Percentiles rank a stretch among this genome's conserved stretches.
phyloP scores from a whole-genome alignment of 345 rosid species.

The Garcia nutans region DNA sequence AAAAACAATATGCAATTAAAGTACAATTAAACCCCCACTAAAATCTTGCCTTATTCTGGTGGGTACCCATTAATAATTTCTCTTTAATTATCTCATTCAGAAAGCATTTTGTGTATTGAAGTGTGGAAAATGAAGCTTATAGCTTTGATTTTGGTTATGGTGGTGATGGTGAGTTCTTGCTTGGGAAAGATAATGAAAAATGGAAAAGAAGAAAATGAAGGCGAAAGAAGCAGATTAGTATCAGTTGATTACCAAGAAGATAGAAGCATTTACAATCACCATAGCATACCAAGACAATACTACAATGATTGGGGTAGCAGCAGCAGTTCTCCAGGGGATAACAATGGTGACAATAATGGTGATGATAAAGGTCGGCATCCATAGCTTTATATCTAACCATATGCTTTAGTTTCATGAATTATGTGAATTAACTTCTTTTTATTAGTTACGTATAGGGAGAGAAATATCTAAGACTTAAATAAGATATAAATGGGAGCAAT shows the following conservation, averaged over 20 bases:
- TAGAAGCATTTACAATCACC: conserved; percentile 40
- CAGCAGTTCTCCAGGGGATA: conserved; percentile 4
- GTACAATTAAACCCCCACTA: conserved; percentile 13
- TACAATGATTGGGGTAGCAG: conserved; percentile 22
- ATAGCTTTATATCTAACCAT: neutral
- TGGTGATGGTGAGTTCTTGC: conserved; percentile 29
- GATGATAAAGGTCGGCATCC: conserved; percentile 18
- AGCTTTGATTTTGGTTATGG: conserved; percentile 22
- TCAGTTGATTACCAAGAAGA: conserved; percentile 15
- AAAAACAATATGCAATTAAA: neutral
- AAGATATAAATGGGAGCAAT: too few relatives aligned
- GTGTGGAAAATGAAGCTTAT: conserved; percentile 24
- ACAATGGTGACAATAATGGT: neutral
- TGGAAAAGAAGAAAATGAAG: neutral
- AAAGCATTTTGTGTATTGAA: too few relatives aligned
- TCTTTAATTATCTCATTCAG: neutral
- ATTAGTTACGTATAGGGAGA: too few relatives aligned
- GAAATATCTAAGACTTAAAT: too few relatives aligned
- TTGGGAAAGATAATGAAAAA: conserved; percentile 18
- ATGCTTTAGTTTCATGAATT: too few relatives aligned
- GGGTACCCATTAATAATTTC: neutral
- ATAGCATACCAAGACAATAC: conserved; percentile 38
- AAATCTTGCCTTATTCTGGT: conserved; percentile 20
- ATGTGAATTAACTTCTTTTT: too few relatives aligned
- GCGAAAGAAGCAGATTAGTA: neutral